These are phyloP conservation scores for Amphirosellinia nigrospora DNA, from an alignment of 495 filamentous ascomycete species.

Conservation along the genomic window DNA sequence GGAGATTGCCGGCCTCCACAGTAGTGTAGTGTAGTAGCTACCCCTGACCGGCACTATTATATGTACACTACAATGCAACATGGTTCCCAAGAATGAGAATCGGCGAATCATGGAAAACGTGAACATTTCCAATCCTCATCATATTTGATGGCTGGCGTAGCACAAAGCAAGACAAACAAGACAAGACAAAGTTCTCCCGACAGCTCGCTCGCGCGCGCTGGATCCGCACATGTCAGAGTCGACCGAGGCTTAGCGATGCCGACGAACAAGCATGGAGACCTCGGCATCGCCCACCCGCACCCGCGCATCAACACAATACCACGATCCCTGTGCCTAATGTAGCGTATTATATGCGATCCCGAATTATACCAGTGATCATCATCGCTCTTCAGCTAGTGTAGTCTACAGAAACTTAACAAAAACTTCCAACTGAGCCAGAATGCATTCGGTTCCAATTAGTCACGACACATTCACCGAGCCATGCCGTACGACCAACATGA, in stretches of 20 bases:
- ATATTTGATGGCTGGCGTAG: not conserved
- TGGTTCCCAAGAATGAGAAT: not conserved
- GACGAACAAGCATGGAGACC: not conserved
- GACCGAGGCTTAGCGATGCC: not conserved
- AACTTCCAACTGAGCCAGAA: too few species aligned
- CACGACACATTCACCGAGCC: too few species aligned
- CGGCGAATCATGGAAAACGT: not conserved
- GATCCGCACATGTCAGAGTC: not conserved
- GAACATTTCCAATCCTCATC: not conserved
- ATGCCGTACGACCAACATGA: too few species aligned
- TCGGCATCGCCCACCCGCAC: not conserved
- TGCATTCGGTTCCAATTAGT: too few species aligned
- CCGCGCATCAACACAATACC: too few species aligned
- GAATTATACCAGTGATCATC: too few species aligned
- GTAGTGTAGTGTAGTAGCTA: not conserved
- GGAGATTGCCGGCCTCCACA: not conserved
- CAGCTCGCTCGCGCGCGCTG: too few species aligned
- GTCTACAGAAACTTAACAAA: not conserved
- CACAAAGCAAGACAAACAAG: not conserved
- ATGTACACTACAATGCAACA: not conserved
- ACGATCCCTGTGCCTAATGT: too few species aligned
- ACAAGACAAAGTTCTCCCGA: too few species aligned
- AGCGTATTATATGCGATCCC: too few species aligned
- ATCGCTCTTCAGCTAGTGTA: not conserved
- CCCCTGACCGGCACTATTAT: not conserved